Base-by-base conservation (phyloP, 345 rosid genomes). In the Salix dunnii region DNA sequence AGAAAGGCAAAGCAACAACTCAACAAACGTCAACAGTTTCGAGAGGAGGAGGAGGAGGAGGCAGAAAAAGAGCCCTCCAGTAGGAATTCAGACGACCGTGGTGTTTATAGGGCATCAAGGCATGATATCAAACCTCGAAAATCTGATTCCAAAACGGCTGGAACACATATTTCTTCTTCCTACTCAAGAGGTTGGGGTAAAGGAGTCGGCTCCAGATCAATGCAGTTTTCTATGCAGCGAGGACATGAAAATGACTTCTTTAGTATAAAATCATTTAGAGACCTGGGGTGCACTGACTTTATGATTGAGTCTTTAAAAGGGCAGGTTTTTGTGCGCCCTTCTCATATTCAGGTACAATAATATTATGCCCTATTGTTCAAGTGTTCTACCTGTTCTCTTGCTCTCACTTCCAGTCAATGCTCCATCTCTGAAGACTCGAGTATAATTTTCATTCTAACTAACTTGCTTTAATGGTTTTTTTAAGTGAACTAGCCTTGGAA, bases 331-430 rank as follows among this genome's bases (percentile, higher is more conserved):
- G 63, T 78, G 66, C 91, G 91, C 74, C 96, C 99, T 67, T 89
- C 97, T 12, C 86, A 82, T 65, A 91, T 93, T 84, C 99, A 95
- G 97, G 97, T 95, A 82, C 40, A 74, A 60, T 63, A 20, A 60
- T 67, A 12, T 17, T 42, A 21, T 58, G 40, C 40, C 55, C 55
- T 49, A 17, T 49, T 51, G 43, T 20, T 16, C 35, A 51, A 80
- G 31, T 6, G 28, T 71, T 18, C 64, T 49, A 28, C 10, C 25
- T 27, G 25, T 7, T 16, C 64, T 63, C 13, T 27, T 49, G 36
- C 18, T 16, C 40, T 27, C 53, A 63, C 62, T n/a, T 36, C 12
- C 51, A 25, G 27, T 51, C 11, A 12, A 55, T 67, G 31, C 28
- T 20, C 3, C 64, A 60, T 60, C 49, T 46, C 18, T 46, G 18